Base-by-base conservation (phyloP, 106 monocot species). In the Chionographis japonica region DNA sequence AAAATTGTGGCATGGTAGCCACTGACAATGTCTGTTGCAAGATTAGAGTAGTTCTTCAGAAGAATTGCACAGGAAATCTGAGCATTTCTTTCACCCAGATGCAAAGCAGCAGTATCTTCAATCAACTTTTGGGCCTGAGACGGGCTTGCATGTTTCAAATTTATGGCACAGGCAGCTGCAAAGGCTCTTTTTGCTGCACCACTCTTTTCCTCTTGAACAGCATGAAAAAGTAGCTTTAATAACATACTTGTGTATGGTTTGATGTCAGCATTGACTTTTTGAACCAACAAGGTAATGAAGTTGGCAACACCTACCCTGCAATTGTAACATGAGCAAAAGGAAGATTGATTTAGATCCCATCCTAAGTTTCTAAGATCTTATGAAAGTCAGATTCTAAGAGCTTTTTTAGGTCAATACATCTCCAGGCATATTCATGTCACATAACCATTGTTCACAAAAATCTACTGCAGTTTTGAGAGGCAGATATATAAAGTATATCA, bases 231-330 rank as follows among this genome's bases (percentile, higher is more conserved):
- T 18, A 81, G 70, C 66, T 92, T 97, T 58, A 86, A 69, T 37
- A 97, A 63, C 50, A 69, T 67, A 56, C 65, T 73, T 35, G 84
- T 65, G 68, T 78, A 92, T 62, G 86, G 84, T 60, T 77, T 92
- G 63, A 97, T 85, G 46, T 97, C 92, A 40, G 58, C 68, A 40
- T 63, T 85, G 13, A 89, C 85, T 61, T 97, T 92, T 46, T 97
- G 86, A 37, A 89, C 81, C 70, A 97, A 81, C 58, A 92, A 74
- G 16, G 76, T 83, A 65, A 92, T 85, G 73, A 97, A 97, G 65
- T 65, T 92, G 51, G 97, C 97, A 86, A 92, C 82, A 60, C 97
- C 97, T 40, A 89, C 97, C 79, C 97, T 97, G 78, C 37, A 84
- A 74, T 55, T 9, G 36, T 14, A 68, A 61, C 65, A 58, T 13